Percentiles rank a stretch among this genome's conserved stretches.
Conservation (phyloP, 805 yeast genomes). For the Starmerella stellata region DNA sequence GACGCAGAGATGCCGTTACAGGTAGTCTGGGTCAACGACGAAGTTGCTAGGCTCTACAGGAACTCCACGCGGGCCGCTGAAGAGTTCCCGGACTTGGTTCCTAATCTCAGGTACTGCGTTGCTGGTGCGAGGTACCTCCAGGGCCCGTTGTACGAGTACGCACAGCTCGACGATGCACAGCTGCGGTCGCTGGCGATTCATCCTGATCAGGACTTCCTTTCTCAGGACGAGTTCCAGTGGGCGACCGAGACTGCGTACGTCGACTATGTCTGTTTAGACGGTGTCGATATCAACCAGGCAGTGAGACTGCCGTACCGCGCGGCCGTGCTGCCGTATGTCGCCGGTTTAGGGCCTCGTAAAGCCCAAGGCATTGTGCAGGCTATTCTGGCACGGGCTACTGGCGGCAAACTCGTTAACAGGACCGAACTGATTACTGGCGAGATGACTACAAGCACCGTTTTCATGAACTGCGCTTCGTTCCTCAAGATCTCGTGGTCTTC, state of each 20-base stretch:
- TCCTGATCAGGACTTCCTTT: constrained; percentile 53
- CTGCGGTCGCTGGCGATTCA: constrained; percentile 37
- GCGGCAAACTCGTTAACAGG: constrained; percentile 47
- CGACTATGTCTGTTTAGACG: constrained; percentile 77
- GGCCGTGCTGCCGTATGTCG: constrained; percentile 51
- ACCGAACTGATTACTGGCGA: constrained; percentile 70
- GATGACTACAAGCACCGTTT: constrained; percentile 60
- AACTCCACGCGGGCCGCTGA: constrained; percentile 52
- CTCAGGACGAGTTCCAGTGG: constrained; percentile 42
- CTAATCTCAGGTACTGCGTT: constrained; percentile 64
- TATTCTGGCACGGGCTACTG: constrained; percentile 37
- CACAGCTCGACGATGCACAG: constrained; percentile 60
- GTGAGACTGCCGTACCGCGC: constrained; percentile 59
- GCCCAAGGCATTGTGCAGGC: constrained; percentile 73
- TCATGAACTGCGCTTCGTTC: constrained; percentile 84
- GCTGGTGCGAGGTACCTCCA: constrained; percentile 84
- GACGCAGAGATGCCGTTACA: constrained; percentile 30
- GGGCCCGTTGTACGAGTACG: constrained; percentile 81
- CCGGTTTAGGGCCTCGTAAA: constrained; percentile 93
- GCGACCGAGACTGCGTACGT: constrained; percentile 70
- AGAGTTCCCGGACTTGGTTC: constrained; percentile 73
- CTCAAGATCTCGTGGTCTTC: constrained; percentile 56
- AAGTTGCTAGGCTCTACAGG: constrained; percentile 77
- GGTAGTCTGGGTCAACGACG: constrained; percentile 75
- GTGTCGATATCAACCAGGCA: constrained; percentile 85